phyloP scores from a whole-genome alignment of 106 monocot genomes.

The Phalaenopsis aphrodite region DNA sequence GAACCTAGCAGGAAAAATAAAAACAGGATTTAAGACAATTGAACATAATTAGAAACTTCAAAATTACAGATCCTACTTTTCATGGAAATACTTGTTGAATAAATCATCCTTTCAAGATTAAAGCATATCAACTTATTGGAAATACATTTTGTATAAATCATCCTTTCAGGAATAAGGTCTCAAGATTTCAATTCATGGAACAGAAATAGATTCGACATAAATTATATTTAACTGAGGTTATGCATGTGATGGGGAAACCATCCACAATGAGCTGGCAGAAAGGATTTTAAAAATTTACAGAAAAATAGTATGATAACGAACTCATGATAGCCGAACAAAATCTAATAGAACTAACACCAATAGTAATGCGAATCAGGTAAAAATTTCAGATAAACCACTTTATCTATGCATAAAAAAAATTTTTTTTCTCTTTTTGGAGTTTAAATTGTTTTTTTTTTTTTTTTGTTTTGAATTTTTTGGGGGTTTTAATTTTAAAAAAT shows the following conservation, averaged over 20 bases:
- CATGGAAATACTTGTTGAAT: too few relatives aligned
- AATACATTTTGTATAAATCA: not conserved
- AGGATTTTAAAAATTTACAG: too few relatives aligned
- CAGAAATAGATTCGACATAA: not conserved
- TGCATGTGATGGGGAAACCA: not conserved
- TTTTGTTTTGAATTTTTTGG: too few relatives aligned
- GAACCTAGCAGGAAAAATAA: slow-evolving; percentile 33
- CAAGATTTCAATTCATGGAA: not conserved
- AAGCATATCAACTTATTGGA: not conserved
- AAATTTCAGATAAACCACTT: not conserved
- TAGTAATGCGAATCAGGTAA: not conserved
- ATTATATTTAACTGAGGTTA: not conserved
- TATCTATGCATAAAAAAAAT: too few relatives aligned
- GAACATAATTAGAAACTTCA: not conserved
- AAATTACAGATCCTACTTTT: not conserved
- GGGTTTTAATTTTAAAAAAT: too few relatives aligned
- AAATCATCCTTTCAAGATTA: not conserved
- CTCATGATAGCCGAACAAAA: not conserved
- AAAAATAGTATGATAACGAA: not conserved
- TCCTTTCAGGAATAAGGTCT: not conserved
- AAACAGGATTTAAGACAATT: not conserved
- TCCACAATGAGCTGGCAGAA: not conserved
- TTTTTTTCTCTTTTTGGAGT: too few relatives aligned
- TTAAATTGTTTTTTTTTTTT: too few relatives aligned
- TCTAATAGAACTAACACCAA: not conserved